A percentile compares a stretch with the other conserved stretches of the same genome.
Evolutionary conservation across 805 yeast species (phyloP).

Genomic region (Kazachstania psychrophila): DNA sequence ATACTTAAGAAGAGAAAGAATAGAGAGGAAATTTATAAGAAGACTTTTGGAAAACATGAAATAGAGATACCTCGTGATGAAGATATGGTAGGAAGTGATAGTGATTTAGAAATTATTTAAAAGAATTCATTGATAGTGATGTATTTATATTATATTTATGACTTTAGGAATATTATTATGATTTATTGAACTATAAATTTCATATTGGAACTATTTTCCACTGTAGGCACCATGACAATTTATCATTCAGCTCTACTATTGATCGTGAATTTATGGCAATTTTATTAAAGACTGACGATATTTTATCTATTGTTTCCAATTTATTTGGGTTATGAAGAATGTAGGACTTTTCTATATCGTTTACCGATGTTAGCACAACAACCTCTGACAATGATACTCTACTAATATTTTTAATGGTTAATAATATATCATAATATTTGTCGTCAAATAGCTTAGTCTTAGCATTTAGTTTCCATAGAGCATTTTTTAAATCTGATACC

Average conservation of each 20-base stretch:
- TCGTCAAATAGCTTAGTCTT: conserved; percentile 1
- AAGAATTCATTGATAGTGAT: neutral
- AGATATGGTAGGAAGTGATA: conserved; percentile 18
- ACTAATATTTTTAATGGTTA: neutral
- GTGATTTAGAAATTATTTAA: conserved; percentile 29
- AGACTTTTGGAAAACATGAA: conserved; percentile 18
- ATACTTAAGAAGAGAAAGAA: conserved; percentile 20
- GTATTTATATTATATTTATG: too few relatives aligned
- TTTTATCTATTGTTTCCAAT: neutral
- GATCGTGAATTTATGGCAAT: conserved; percentile 7
- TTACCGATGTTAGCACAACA: neutral
- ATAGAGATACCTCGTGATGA: neutral
- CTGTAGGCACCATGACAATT: conserved; percentile 8
- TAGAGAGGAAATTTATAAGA: conserved; percentile 25
- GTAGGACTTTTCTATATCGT: neutral
- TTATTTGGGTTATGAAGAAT: conserved; percentile 1
- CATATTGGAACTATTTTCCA: conserved; percentile 7
- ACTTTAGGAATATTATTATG: neutral
- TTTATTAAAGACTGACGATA: neutral
- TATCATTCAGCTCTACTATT: conserved; percentile 2
- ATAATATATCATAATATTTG: conserved; percentile 1
- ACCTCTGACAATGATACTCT: conserved; percentile 2
- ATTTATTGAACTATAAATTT: neutral
- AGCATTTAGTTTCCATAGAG: conserved; percentile 1
- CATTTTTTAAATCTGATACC: neutral